phyloP scores from a whole-genome alignment of 257 asterid genomes.

The Cinchona pubescens region DNA sequence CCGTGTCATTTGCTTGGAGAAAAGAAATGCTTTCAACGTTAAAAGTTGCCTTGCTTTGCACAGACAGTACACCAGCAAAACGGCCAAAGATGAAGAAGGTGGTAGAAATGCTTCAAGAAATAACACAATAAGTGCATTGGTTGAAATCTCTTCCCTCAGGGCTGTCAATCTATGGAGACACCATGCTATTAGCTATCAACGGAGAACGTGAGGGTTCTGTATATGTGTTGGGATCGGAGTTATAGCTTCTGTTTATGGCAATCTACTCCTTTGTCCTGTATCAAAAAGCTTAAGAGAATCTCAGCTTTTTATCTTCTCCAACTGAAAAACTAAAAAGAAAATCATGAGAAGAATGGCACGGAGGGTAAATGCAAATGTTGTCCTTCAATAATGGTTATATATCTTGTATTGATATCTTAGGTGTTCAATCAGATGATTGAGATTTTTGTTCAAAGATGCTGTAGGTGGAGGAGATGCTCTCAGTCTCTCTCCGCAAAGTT shows the following conservation, averaged over 20 bases:
- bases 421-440: constrained; percentile 16
- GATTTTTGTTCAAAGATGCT: constrained; percentile 17
- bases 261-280: not conserved
- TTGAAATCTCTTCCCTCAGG: not conserved
- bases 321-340: not conserved
- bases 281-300: not conserved
- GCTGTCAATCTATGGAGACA: not conserved
- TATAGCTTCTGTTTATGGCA: constrained; percentile 1
- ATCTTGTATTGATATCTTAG: constrained; percentile 15
- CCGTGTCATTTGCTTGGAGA: constrained; percentile 86
- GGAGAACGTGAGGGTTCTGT: constrained; percentile 10
- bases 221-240: not conserved
- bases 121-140: constrained; percentile 7
- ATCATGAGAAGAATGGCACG: not conserved
- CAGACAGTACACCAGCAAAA: constrained; percentile 86
- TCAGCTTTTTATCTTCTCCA: constrained; percentile 5
- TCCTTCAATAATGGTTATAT: not conserved
- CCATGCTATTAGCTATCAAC: not conserved
- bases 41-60: constrained; percentile 76
- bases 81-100: constrained; percentile 93
- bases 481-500: not conserved
- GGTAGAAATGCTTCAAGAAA: constrained; percentile 84
- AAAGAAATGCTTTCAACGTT: constrained; percentile 91
- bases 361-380: not conserved
- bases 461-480: constrained; percentile 15